Evolutionary conservation across 179 eudicot species (phyloP).

Genomic region (Camellia oleifera): DNA sequence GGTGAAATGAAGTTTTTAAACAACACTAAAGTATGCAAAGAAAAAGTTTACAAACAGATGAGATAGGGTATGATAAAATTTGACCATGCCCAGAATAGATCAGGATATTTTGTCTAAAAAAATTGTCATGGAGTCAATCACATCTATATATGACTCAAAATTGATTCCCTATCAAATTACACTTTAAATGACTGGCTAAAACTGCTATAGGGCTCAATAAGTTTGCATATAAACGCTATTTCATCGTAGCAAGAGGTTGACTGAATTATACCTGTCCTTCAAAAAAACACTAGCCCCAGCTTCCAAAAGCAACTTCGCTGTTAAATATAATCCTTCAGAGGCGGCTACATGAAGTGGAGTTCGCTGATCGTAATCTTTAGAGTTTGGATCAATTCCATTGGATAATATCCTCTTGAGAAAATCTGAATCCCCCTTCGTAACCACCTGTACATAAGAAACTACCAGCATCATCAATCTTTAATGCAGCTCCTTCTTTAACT

Average conservation of each 20-base stretch:
- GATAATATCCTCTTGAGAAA: slow-evolving; percentile 39
- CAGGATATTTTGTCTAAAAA: too few relatives aligned
- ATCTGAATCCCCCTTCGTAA: slow-evolving; percentile 47
- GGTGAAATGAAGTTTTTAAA: too few relatives aligned
- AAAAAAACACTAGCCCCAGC: slow-evolving; percentile 49
- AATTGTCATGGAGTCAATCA: too few relatives aligned
- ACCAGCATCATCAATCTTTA: slow-evolving; percentile 42
- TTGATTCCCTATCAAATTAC: too few relatives aligned
- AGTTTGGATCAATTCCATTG: slow-evolving; percentile 47
- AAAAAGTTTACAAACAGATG: too few relatives aligned
- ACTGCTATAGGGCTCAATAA: not conserved
- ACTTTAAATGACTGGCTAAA: not conserved
- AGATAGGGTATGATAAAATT: too few relatives aligned
- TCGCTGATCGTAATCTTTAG: slow-evolving; percentile 44
- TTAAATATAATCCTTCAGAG: slow-evolving; percentile 42
- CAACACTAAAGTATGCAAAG: too few relatives aligned
- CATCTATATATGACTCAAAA: too few relatives aligned
- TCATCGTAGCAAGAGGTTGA: too few relatives aligned
- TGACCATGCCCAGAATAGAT: too few relatives aligned
- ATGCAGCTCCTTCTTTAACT: slow-evolving; percentile 32
- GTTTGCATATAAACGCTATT: not conserved
- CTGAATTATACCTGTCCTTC: slow-evolving; percentile 40
- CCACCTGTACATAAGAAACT: slow-evolving; percentile 33
- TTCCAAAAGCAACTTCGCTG: slow-evolving; percentile 46
- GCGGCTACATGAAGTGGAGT: slow-evolving; percentile 56